Conservation (phyloP, 2,329 filamentous ascomycete genomes). For the Colletotrichum sp. region DNA sequence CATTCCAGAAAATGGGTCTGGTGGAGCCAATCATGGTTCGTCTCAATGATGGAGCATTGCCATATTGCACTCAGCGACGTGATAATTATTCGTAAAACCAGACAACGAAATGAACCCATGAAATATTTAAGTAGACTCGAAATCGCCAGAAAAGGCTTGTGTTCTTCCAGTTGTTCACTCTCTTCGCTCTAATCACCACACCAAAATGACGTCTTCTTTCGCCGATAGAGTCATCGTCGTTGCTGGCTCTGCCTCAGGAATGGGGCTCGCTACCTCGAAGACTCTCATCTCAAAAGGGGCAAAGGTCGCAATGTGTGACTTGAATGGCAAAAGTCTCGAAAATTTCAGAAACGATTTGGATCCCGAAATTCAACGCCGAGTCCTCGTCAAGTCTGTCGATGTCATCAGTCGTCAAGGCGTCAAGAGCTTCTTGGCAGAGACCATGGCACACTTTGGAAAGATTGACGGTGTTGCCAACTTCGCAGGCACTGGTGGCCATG, state of each 20-base stretch:
- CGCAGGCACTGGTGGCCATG: conserved; percentile 6
- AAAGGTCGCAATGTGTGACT: neutral
- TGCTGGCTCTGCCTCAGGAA: conserved; percentile 2
- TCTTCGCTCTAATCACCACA: neutral
- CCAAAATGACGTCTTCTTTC: neutral
- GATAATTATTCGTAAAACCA: neutral
- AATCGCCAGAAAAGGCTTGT: neutral
- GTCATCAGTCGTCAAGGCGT: neutral
- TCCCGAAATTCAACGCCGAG: neutral
- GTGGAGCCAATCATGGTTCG: neutral
- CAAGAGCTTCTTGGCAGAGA: neutral
- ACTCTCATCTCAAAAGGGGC: neutral
- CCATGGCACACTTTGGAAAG: neutral
- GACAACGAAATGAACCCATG: neutral
- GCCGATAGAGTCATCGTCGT: neutral
- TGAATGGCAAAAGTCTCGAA: neutral
- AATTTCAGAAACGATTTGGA: neutral
- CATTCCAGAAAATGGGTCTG: neutral
- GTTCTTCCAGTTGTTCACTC: neutral
- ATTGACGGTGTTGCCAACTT: conserved; percentile 9
- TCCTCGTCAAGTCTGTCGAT: neutral
- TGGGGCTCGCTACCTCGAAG: neutral
- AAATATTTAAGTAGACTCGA: neutral
- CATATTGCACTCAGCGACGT: neutral
- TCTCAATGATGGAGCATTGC: neutral